Base-by-base conservation (phyloP, 345 rosid species). In the Brassica carinata region DNA sequence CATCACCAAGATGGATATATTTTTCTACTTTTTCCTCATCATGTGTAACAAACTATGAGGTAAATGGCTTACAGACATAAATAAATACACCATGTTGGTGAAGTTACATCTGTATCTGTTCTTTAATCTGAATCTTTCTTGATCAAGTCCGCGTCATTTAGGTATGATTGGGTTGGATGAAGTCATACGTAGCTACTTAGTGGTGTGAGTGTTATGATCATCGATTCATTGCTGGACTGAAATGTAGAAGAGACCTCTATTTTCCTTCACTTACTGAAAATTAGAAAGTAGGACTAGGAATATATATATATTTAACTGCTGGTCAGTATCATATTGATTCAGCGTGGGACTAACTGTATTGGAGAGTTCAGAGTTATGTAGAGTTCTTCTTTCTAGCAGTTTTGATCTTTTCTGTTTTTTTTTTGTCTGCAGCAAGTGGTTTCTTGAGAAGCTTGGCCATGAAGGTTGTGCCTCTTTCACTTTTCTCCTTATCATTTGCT, bases 381-480 rank as follows among this genome's bases (percentile, higher is more conserved):
- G 31, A 57, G n/a, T 40, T 64, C 17, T 61, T 77, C 10, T 69
- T 63, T 73, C 71, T 69, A 4, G 11, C 76, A 43, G 38, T 69
- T 33, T 33, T 81, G 69, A 74, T 43, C 23, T 57, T 82, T 72
- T 9, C 36, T 72, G 67, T 61, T 51, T 63, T 64, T 45, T 14
- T 77, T 62, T 34, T 43, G 38, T 59, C 67, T 77, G 85, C 97
- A 96, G 98, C 86, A 96, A 94, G 83, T 93, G 99, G 99, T 90
- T 90, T 85, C 87, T 94, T 81, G 86, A 96, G 83, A 93, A 92
- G 89, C 83, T 89, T 86, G 98, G 98, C 27, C 91, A 90, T 80
- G 92, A 92, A 94, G 99, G 99, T 96, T 83, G 74, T 72, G 4
- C 8, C 18, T 43, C 71, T 69, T 45, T 26, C 45, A 18, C 18